phyloP scores from a whole-genome alignment of 129 eudicot species.

The Lactuca sativa region DNA sequence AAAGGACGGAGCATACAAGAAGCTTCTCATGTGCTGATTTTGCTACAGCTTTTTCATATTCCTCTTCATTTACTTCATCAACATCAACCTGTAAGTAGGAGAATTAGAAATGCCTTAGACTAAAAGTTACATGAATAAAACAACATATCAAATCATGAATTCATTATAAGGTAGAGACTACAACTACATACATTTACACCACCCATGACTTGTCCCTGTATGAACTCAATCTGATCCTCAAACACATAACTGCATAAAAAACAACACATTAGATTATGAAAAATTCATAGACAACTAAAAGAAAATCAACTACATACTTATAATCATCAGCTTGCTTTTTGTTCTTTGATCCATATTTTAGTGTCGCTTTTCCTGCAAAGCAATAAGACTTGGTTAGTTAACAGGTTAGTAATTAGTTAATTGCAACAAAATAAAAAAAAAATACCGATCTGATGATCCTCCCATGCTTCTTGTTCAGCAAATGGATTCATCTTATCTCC shows the following conservation, averaged over 20 bases:
- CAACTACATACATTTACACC: slow-evolving; percentile 70
- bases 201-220: slow-evolving; percentile 75
- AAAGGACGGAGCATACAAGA: slow-evolving; percentile 47
- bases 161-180: background rate
- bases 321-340: slow-evolving; percentile 72
- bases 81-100: slow-evolving; percentile 50
- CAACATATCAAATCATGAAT: background rate
- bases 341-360: slow-evolving; percentile 78
- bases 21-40: slow-evolving; percentile 83
- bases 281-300: slow-evolving; percentile 6
- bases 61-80: slow-evolving; percentile 43
- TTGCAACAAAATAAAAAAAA: background rate
- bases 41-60: slow-evolving; percentile 55
- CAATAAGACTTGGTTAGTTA: slow-evolving; percentile 8
- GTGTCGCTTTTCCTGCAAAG: slow-evolving; percentile 86
- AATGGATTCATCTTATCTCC: slow-evolving; percentile 94
- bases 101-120: background rate
- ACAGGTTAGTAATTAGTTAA: slow-evolving; percentile 4
- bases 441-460: slow-evolving; percentile 92
- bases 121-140: background rate
- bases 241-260: slow-evolving; percentile 66
- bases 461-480: slow-evolving; percentile 99
- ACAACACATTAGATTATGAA: slow-evolving; percentile 1
- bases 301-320: slow-evolving; percentile 45
- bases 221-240: slow-evolving; percentile 94